phyloP scores from a whole-genome alignment of 176 grass and related monocot species.

The Raddia distichophylla region DNA sequence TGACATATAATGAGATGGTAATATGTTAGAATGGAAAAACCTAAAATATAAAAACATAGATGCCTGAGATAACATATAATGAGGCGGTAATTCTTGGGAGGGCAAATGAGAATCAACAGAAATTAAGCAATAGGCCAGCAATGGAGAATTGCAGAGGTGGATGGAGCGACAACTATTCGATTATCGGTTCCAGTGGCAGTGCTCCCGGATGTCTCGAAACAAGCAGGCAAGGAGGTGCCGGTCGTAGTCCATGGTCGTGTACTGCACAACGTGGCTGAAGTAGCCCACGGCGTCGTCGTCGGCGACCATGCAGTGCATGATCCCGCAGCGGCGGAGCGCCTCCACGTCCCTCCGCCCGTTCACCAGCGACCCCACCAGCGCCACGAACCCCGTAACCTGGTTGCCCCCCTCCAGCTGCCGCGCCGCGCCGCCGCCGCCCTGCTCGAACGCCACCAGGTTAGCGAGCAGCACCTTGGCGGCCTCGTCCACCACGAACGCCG shows the following conservation, averaged over 20 bases:
- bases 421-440: slow-evolving; percentile 41
- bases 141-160: not conserved
- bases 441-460: slow-evolving; percentile 64
- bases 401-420: slow-evolving; percentile 43
- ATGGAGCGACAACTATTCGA: not conserved
- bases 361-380: slow-evolving; percentile 55
- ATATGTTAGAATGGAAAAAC: too few relatives aligned
- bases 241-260: slow-evolving; percentile 60
- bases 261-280: slow-evolving; percentile 62
- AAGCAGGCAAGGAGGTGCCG: slow-evolving; percentile 43
- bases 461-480: slow-evolving; percentile 50
- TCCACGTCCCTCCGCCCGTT: slow-evolving; percentile 47
- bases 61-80: too few relatives aligned
- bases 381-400: slow-evolving; percentile 50
- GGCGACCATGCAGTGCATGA: slow-evolving; percentile 62
- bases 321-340: slow-evolving; percentile 53
- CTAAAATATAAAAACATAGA: too few relatives aligned
- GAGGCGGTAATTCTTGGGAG: too few relatives aligned
- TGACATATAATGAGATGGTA: too few relatives aligned
- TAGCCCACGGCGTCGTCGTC: slow-evolving; percentile 56
- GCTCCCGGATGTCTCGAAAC: slow-evolving; percentile 54
- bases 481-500: slow-evolving; percentile 54
- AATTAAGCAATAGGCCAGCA: not conserved
- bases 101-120: not conserved
- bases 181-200: slow-evolving; percentile 60